A percentile compares a stretch with the other conserved stretches of the same genome.
phyloP scores from a whole-genome alignment of 2,329 filamentous ascomycete genomes.

The Aspergillus ochraceoroseus region DNA sequence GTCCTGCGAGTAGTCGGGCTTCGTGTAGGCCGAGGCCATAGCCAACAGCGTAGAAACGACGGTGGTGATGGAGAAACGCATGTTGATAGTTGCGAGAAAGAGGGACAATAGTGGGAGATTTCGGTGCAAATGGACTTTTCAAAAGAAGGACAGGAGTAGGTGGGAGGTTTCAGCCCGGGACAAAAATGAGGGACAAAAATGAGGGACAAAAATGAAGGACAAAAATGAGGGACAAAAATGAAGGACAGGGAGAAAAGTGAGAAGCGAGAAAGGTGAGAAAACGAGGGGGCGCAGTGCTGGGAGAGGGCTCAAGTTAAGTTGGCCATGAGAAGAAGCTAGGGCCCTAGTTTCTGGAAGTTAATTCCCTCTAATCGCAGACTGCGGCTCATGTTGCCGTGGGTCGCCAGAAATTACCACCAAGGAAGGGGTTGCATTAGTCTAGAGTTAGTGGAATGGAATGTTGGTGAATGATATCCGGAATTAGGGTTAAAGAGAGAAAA shows the following conservation, averaged over 20 bases:
- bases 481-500: too few species aligned
- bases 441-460: too few species aligned
- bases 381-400: constrained; percentile 13
- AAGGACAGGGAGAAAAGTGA: constrained; percentile 14
- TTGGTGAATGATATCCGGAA: too few species aligned
- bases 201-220: too few species aligned
- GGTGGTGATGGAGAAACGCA: constrained; percentile 39
- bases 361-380: background rate
- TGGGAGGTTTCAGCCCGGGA: too few species aligned
- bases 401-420: background rate
- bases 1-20: constrained; percentile 33
- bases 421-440: too few species aligned
- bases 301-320: constrained; percentile 12
- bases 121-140: too few species aligned
- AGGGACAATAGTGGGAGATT: constrained; percentile 3
- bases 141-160: too few species aligned
- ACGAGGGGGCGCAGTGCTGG: constrained; percentile 11
- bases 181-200: too few species aligned
- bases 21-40: constrained; percentile 36
- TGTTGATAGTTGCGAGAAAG: constrained; percentile 23
- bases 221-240: constrained; percentile 9
- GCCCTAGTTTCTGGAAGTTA: background rate
- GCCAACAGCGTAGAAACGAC: constrained; percentile 39
- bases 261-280: constrained; percentile 16
- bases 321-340: constrained; percentile 1